Conservation (phyloP, 306 rosid species). For the Carpinus fangiana region DNA sequence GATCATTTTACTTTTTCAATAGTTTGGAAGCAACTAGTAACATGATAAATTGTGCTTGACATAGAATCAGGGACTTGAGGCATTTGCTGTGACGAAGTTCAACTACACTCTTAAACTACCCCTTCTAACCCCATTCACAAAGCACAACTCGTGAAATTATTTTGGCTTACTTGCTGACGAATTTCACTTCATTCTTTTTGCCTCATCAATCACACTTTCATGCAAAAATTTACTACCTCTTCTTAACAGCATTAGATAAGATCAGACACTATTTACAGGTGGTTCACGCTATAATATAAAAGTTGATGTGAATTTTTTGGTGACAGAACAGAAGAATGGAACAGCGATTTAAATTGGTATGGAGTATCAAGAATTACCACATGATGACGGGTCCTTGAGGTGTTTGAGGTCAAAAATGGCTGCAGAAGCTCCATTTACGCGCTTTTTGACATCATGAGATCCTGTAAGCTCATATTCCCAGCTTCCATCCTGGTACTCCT, state of each 20-base stretch:
- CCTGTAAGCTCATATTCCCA: conserved; percentile 91
- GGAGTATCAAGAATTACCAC: conserved; percentile 49
- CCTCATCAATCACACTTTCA: not conserved
- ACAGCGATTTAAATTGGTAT: not conserved
- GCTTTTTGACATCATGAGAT: conserved; percentile 73
- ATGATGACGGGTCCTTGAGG: conserved; percentile 57
- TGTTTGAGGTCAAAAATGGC: conserved; percentile 79
- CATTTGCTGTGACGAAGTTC: conserved; percentile 9
- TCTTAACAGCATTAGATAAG: not conserved
- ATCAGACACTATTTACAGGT: not conserved
- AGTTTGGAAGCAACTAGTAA: not conserved
- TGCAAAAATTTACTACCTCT: not conserved
- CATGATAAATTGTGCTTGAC: not conserved
- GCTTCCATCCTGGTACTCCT: conserved; percentile 68
- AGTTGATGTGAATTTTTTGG: too few species aligned
- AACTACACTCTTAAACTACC: not conserved
- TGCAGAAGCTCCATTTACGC: conserved; percentile 81
- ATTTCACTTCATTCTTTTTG: not conserved
- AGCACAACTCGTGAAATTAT: conserved; percentile 12
- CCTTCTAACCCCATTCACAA: not conserved
- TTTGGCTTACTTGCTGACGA: not conserved
- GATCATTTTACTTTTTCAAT: conserved; percentile 8
- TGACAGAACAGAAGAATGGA: not conserved
- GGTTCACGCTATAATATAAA: not conserved
- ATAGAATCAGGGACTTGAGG: not conserved